Percentiles rank a stretch among this genome's conserved stretches.
Evolutionary conservation across 352 stramenopile genomes (phyloP).

Genomic region (Globisporangium splendens): DNA sequence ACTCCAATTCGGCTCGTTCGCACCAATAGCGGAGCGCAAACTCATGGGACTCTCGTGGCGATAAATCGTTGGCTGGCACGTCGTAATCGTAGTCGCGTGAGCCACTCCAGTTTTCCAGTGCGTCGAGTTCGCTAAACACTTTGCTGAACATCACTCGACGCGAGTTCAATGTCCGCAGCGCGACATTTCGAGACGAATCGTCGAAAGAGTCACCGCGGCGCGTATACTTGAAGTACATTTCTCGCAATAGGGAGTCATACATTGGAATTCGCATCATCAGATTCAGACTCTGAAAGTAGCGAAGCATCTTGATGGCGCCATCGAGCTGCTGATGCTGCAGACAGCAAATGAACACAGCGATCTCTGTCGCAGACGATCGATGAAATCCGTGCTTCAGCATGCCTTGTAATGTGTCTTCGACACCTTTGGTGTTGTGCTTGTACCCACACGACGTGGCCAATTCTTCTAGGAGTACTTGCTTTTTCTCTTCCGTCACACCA

Average conservation of each 20-base stretch:
- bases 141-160: constrained; percentile 58
- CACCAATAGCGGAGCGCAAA: constrained; percentile 42
- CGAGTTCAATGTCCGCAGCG: constrained; percentile 54
- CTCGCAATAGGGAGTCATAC: constrained; percentile 67
- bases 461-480: constrained; percentile 55
- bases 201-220: constrained; percentile 53
- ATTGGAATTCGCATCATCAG: constrained; percentile 54
- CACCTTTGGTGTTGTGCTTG: constrained; percentile 49
- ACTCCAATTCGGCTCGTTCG: constrained; percentile 30
- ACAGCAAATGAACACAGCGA: constrained; percentile 60
- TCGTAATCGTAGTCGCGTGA: neutral
- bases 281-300: constrained; percentile 37
- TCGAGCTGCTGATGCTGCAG: constrained; percentile 38
- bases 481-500: constrained; percentile 20
- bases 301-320: constrained; percentile 35
- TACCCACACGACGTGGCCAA: constrained; percentile 68
- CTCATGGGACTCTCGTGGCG: neutral
- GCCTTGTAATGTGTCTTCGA: constrained; percentile 43
- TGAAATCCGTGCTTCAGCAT: constrained; percentile 40
- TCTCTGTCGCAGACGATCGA: constrained; percentile 55
- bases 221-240: constrained; percentile 81
- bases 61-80: neutral
- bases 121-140: constrained; percentile 37
- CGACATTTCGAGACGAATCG: constrained; percentile 48
- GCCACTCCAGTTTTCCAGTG: constrained; percentile 22